Percentiles rank a stretch among this genome's conserved stretches.
These are phyloP conservation scores for Suillus tomentosus DNA, from an alignment of 768 basidiomycete species.

Conservation along the genomic window DNA sequence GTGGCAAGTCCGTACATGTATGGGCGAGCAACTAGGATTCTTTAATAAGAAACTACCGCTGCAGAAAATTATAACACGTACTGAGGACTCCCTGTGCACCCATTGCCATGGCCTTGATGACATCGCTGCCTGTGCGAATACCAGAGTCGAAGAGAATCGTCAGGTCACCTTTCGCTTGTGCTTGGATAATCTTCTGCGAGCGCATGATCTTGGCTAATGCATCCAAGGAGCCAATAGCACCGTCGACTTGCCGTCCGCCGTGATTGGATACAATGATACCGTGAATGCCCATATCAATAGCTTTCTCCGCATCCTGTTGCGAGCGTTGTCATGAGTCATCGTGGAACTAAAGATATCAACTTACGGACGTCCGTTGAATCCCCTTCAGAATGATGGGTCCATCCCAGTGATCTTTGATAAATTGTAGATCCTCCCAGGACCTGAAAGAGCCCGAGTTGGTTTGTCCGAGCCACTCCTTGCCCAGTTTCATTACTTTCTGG, in stretches of 20 bases:
- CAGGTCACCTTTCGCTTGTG: conserved; percentile 61
- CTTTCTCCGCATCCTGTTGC: conserved; percentile 50
- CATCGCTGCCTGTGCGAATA: conserved; percentile 80
- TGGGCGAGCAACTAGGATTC: conserved; percentile 63
- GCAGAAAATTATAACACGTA: conserved; percentile 37
- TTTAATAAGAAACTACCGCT: not conserved
- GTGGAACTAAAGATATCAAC: conserved; percentile 20
- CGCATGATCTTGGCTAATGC: conserved; percentile 71
- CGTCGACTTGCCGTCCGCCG: conserved; percentile 74
- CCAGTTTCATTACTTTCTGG: conserved; percentile 45
- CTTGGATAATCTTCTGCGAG: conserved; percentile 56
- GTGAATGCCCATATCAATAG: conserved; percentile 43
- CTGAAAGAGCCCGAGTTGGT: conserved; percentile 61
- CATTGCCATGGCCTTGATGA: conserved; percentile 82
- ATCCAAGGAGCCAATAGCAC: conserved; percentile 73
- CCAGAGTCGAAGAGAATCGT: conserved; percentile 73
- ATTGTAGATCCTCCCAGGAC: conserved; percentile 71
- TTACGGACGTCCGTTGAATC: conserved; percentile 63
- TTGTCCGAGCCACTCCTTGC: conserved; percentile 64
- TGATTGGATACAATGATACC: conserved; percentile 53
- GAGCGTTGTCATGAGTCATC: not conserved
- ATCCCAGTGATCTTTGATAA: conserved; percentile 74
- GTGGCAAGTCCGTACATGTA: conserved; percentile 73
- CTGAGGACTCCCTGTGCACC: conserved; percentile 82
- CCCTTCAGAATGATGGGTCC: conserved; percentile 79